Evolutionary conservation across 2,329 filamentous ascomycete species (phyloP), one percentile per base, ranked within the genome.

Genomic region (Pyrenochaeta sp.): DNA sequence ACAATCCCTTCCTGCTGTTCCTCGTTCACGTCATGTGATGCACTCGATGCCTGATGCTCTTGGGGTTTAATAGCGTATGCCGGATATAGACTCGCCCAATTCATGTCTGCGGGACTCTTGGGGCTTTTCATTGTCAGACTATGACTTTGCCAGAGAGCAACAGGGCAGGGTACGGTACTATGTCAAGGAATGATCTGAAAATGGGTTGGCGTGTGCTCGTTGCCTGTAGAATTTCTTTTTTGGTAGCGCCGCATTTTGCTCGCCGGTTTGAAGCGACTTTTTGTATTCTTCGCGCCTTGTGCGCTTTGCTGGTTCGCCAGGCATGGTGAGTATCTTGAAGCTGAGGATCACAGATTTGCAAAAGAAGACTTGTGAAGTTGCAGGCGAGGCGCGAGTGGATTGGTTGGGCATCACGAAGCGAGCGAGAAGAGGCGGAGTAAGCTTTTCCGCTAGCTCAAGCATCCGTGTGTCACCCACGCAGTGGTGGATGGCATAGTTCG

Each of bases 201-300:
- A 99, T 6, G 94, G 93, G 79, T 99, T 99, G 59, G 95, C 95
- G 79, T 99, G 95, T 32, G 95, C 95, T 75, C 95, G 86, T 78
- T 99, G 95, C 50, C 95, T 87, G 76, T 97, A 99, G 79, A 95
- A 97, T 80, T 90, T 94, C 83, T 99, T 99, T 78, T 91, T 89
- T 9, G 95, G 95, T 67, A 97, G 79, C 67, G 87, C 83, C 7
- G 86, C 77, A 58, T 77, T 72, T 53, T 78, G 71, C n/a, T 74
- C 74, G 11, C 71, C 66, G 47, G 70, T 70, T 21, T 59, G 63
- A 12, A 76, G 64, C 2, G 68, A 64, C 41, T 72, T 72, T 35
- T 75, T 76, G 60, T 79, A 79, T 42, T 81, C 76, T 44, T 82
- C 79, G 55, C 81, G 80, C 66, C 76, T 80, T 59, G 80, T 77